Evolutionary conservation across 1,284 basidiomycete species (phyloP).

Genomic region (Leccinum pseudoinsigne): DNA sequence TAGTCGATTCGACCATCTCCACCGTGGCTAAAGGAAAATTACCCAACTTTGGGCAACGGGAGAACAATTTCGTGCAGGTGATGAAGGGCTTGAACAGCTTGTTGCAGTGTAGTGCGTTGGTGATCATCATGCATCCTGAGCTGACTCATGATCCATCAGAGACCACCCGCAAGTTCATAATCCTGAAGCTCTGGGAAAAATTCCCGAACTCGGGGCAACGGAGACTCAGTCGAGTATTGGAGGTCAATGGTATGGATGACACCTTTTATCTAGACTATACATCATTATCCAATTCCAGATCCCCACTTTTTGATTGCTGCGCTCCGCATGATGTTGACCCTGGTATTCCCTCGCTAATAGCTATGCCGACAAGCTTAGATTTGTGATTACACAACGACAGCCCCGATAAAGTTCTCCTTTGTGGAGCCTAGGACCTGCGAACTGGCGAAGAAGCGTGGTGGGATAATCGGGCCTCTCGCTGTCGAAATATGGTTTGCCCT

Average conservation of each 20-base stretch:
- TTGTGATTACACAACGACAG: too few relatives aligned
- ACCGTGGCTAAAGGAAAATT: background rate
- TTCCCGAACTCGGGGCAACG: background rate
- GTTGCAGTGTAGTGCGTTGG: conserved; percentile 20
- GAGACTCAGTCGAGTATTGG: conserved; percentile 21
- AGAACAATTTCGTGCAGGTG: conserved; percentile 18
- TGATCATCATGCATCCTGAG: background rate
- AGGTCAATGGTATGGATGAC: background rate
- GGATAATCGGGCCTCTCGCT: background rate
- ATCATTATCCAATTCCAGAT: too few relatives aligned
- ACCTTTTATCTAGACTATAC: background rate
- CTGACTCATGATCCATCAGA: conserved; percentile 11
- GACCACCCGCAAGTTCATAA: conserved; percentile 5
- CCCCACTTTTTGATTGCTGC: too few relatives aligned
- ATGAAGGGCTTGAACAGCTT: conserved; percentile 27
- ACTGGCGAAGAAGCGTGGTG: background rate
- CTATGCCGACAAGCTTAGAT: too few relatives aligned
- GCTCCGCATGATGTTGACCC: too few relatives aligned
- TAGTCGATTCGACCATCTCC: conserved; percentile 16
- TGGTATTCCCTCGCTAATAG: too few relatives aligned
- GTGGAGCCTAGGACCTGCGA: background rate
- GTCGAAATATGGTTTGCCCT: background rate
- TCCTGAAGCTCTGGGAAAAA: conserved; percentile 12
- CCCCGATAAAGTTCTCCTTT: background rate
- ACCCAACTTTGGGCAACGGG: background rate